Evolutionary conservation across 768 basidiomycete species (phyloP).

Genomic region (Pholiota molesta): DNA sequence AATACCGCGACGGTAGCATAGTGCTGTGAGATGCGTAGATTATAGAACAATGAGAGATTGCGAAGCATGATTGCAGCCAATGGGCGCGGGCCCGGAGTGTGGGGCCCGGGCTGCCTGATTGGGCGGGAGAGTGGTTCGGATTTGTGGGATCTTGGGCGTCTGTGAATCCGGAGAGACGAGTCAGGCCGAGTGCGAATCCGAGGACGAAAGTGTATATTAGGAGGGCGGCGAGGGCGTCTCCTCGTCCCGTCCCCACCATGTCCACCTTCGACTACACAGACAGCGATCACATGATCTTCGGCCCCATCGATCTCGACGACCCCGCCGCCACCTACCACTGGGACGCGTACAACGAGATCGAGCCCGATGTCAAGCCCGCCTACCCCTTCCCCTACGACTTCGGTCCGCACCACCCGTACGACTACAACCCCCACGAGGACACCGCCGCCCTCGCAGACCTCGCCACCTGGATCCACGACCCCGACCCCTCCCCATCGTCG

Average conservation of each 20-base stretch:
- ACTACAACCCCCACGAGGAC: background rate
- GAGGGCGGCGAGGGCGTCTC: background rate
- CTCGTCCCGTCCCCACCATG: conserved; percentile 7
- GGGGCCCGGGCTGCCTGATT: conserved; percentile 22
- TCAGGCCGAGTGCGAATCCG: conserved; percentile 2
- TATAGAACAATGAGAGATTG: conserved; percentile 9
- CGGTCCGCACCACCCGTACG: conserved; percentile 40
- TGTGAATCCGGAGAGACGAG: conserved; percentile 17
- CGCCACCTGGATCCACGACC: conserved; percentile 67
- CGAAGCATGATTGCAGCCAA: conserved; percentile 12
- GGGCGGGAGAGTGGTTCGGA: conserved; percentile 20
- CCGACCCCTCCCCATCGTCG: conserved; percentile 53
- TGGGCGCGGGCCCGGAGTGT: conserved; percentile 18
- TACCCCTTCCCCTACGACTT: conserved; percentile 42
- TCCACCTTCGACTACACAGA: conserved; percentile 23
- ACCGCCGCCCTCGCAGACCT: conserved; percentile 49
- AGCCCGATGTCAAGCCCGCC: conserved; percentile 45
- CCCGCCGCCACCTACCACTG: conserved; percentile 34
- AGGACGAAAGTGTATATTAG: conserved; percentile 3
- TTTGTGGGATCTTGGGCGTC: conserved; percentile 16
- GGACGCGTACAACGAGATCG: conserved; percentile 41
- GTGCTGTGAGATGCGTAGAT: conserved; percentile 13
- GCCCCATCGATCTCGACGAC: conserved; percentile 62
- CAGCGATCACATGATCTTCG: conserved; percentile 60
- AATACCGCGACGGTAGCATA: conserved; percentile 41